Evolutionary conservation across 305 asterid genomes (phyloP).

Genomic region (Rubia tinctorum): DNA sequence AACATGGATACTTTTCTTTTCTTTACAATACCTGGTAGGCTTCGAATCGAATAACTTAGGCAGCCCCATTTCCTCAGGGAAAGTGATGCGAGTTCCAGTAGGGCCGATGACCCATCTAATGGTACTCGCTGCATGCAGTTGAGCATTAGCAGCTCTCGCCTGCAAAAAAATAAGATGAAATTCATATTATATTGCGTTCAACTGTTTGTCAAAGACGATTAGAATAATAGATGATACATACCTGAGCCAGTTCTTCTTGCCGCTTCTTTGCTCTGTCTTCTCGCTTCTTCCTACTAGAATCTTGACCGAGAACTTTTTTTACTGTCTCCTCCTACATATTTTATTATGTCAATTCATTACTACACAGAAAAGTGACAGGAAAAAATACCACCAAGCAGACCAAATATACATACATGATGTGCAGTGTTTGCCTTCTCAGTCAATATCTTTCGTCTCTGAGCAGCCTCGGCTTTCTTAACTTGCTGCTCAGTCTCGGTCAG

Average conservation of each 20-base stretch:
- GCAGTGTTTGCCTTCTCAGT: constrained; percentile 96
- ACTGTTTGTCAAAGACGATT: constrained; percentile 5
- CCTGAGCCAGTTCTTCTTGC: constrained; percentile 91
- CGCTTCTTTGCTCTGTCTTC: constrained; percentile 91
- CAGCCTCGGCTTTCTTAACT: constrained; percentile 87
- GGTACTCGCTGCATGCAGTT: constrained; percentile 63
- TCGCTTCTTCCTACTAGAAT: constrained; percentile 86
- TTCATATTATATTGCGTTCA: not conserved
- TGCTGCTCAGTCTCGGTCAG: constrained; percentile 93
- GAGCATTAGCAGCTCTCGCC: constrained; percentile 70
- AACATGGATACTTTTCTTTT: not conserved
- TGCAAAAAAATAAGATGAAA: constrained; percentile 21
- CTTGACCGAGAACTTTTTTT: constrained; percentile 89
- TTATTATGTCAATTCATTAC: constrained; percentile 18
- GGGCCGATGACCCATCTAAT: constrained; percentile 78
- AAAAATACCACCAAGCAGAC: constrained; percentile 1
- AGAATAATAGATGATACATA: constrained; percentile 21
- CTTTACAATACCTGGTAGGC: constrained; percentile 42
- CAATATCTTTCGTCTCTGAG: constrained; percentile 85
- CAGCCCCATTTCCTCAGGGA: constrained; percentile 79
- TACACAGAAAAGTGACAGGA: constrained; percentile 9
- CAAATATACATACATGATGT: constrained; percentile 61
- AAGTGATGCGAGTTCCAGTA: constrained; percentile 75
- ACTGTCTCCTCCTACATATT: constrained; percentile 82
- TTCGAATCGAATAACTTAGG: constrained; percentile 61